These are phyloP conservation scores for Sarocladium oryzae DNA, from an alignment of 2,329 filamentous ascomycete species.

Conservation along the genomic window DNA sequence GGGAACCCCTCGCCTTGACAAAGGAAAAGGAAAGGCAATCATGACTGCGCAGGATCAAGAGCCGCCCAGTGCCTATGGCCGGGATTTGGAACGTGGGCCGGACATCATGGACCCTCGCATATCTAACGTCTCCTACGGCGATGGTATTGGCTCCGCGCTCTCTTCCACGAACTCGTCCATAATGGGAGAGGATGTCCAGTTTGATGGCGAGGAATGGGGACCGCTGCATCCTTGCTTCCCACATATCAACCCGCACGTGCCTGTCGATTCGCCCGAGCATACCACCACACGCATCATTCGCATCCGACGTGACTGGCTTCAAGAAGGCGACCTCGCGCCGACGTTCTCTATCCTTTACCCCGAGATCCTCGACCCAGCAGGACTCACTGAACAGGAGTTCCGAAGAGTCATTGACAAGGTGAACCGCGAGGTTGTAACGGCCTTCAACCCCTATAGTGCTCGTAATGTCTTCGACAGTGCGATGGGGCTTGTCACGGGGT, in stretches of 20 bases:
- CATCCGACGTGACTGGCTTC: constrained; percentile 84
- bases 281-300: constrained; percentile 81
- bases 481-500: constrained; percentile 78
- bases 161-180: constrained; percentile 55
- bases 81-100: constrained; percentile 49
- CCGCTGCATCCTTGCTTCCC: constrained; percentile 91
- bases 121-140: constrained; percentile 43
- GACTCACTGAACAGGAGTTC: constrained; percentile 81
- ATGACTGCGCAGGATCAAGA: constrained; percentile 38
- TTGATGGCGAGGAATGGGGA: constrained; percentile 78
- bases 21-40: constrained; percentile 44
- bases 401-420: constrained; percentile 73
- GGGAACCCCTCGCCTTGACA: constrained; percentile 27
- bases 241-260: constrained; percentile 87
- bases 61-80: constrained; percentile 32
- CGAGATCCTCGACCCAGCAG: constrained; percentile 81
- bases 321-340: constrained; percentile 82
- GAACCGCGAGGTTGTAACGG: constrained; percentile 68
- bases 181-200: constrained; percentile 57
- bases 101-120: constrained; percentile 36
- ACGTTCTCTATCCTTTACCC: constrained; percentile 94
- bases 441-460: constrained; percentile 71
- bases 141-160: constrained; percentile 47
- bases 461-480: constrained; percentile 75
- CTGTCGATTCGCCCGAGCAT: constrained; percentile 67